phyloP scores from a whole-genome alignment of 1,284 basidiomycete genomes.

The Paramarasmius palmivorus region DNA sequence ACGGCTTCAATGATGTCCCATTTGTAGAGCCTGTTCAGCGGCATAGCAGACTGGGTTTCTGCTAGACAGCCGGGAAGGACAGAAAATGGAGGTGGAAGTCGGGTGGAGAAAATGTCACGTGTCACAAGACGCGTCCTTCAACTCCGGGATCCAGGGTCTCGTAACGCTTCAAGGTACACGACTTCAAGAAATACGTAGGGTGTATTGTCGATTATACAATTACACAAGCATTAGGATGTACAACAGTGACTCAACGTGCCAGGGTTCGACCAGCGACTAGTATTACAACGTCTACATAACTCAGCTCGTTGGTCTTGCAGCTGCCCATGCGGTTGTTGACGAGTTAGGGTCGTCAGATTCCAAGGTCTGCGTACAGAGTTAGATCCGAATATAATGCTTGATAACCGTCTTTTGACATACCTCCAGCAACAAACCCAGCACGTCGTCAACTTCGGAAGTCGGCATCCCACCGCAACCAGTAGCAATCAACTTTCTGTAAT shows the following conservation, averaged over 20 bases:
- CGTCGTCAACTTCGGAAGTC: conserved; percentile 80
- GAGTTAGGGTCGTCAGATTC: conserved; percentile 73
- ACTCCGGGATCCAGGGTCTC: background rate
- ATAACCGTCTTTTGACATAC: conserved; percentile 40
- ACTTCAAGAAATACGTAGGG: too few relatives aligned
- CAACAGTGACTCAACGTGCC: background rate
- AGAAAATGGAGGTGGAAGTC: background rate
- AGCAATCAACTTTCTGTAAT: conserved; percentile 85
- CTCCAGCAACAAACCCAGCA: conserved; percentile 82
- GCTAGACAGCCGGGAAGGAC: background rate
- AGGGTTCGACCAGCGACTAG: background rate
- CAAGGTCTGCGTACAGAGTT: conserved; percentile 49
- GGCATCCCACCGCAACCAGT: conserved; percentile 90
- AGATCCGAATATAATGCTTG: conserved; percentile 4
- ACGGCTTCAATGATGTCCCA: conserved; percentile 44
- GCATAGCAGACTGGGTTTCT: conserved; percentile 20
- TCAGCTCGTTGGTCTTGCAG: conserved; percentile 5
- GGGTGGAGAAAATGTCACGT: background rate
- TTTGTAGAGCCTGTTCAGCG: conserved; percentile 37
- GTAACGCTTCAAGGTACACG: too few relatives aligned
- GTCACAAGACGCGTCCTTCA: background rate
- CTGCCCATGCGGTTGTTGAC: conserved; percentile 46
- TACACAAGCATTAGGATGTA: background rate
- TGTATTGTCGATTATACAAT: background rate
- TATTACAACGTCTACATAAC: conserved; percentile 1